Evolutionary conservation across 2,329 filamentous ascomycete genomes (phyloP), one percentile per base, ranked within the genome.

Genomic region (Sarocladium brachiariae): DNA sequence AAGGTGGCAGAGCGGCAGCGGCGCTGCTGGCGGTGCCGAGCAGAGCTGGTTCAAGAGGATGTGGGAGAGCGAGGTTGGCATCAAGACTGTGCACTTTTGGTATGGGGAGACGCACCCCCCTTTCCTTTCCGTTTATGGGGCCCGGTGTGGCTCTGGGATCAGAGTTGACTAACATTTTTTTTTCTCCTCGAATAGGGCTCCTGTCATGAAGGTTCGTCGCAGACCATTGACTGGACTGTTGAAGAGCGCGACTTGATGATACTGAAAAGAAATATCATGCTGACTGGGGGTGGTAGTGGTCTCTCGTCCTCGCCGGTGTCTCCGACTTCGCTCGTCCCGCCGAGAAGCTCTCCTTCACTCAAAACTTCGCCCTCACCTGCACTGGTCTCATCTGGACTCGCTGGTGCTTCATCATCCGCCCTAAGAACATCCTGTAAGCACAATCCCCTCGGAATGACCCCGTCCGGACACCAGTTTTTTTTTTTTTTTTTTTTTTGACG

Each of bases 71-170:
- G 86, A 87, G 55, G 70, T 91, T 57, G 88, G 88, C 49, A 60
- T 91, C 60, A 90, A 90, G 84, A 99, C 93, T 55, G 93, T 99
- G 62, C 93, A 99, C 72, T 99, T 99, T 75, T 99, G 93, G 92
- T 92, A 75, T 57, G 77, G n/a, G n/a, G n/a, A n/a, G n/a, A n/a
- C n/a, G n/a, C n/a, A n/a, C n/a, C n/a, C n/a, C n/a, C n/a, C n/a
- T n/a, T n/a, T n/a, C n/a, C n/a, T n/a, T n/a, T n/a, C n/a, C n/a
- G n/a, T n/a, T n/a, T n/a, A n/a, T n/a, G n/a, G n/a, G n/a, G n/a
- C n/a, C n/a, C n/a, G n/a, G n/a, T n/a, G n/a, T n/a, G n/a, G n/a
- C n/a, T n/a, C n/a, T n/a, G n/a, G 23, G 24, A 19, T 8, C 14
- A 13, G 8, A 8, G 24, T 31, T 31, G 19, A 52, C 60, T 62